These are phyloP conservation scores for Isoetes engelmannii DNA, from an alignment of 83 land plant species.

Conservation along the genomic window DNA sequence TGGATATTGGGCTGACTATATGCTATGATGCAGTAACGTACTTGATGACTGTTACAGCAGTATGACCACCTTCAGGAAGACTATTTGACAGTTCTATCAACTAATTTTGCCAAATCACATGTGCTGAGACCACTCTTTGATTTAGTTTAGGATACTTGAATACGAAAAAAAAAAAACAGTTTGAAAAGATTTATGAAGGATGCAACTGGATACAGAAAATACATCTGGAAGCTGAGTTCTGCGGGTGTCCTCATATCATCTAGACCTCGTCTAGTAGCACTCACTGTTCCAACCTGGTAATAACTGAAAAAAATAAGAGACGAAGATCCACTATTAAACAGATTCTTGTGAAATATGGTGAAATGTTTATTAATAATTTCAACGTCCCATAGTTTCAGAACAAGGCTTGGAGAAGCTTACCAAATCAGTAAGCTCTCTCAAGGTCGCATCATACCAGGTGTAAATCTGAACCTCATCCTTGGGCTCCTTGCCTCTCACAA, in stretches of 20 bases:
- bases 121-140: neutral
- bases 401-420: slow-evolving; percentile 18
- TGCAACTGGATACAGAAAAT: neutral
- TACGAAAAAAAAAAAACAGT: neutral
- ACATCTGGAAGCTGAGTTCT: slow-evolving; percentile 63
- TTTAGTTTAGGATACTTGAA: neutral
- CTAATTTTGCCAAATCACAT: neutral
- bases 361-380: no score
- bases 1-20: no score
- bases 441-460: slow-evolving; percentile 88
- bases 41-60: no score
- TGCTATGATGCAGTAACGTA: no score
- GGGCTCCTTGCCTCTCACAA: slow-evolving; percentile 77
- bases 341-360: no score
- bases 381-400: neutral
- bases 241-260: slow-evolving; percentile 41
- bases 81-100: neutral
- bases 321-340: neutral
- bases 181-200: neutral
- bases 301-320: slow-evolving; percentile 1
- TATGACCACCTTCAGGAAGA: neutral
- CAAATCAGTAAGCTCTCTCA: slow-evolving; percentile 78
- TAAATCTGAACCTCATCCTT: slow-evolving; percentile 89
- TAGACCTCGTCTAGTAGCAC: slow-evolving; percentile 45
- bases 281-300: slow-evolving; percentile 59